phyloP scores from a whole-genome alignment of 73 alveolate genomes.

The Symbiodinium pilosum region DNA sequence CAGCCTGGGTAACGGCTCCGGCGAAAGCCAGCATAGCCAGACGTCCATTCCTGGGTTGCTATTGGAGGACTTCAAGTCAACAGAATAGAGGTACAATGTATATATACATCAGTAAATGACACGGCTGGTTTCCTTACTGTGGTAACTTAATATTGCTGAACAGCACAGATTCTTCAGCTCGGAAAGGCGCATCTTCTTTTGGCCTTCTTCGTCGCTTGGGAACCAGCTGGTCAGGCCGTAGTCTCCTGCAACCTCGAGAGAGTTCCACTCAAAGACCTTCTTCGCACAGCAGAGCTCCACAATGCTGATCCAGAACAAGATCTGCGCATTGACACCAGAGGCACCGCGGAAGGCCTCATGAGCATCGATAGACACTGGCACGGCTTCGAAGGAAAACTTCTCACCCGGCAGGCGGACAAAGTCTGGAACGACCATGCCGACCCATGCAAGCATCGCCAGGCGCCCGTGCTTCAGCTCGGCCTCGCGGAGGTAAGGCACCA shows the following conservation, averaged over 20 bases:
- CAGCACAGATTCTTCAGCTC: constrained; percentile 91
- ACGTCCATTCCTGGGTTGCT: no score
- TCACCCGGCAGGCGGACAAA: constrained; percentile 77
- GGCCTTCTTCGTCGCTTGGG: constrained; percentile 90
- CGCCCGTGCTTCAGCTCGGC: constrained; percentile 94
- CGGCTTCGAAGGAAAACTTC: constrained; percentile 88
- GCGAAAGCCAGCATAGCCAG: constrained; percentile 87
- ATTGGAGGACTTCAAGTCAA: no score
- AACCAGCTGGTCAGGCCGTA: constrained; percentile 68
- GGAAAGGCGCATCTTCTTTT: constrained; percentile 88
- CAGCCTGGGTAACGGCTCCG: constrained; percentile 84
- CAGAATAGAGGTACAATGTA: no score
- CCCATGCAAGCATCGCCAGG: constrained; percentile 92
- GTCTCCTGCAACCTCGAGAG: constrained; percentile 78
- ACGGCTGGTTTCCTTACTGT: no score
- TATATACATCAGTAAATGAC: no score
- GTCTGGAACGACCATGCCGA: constrained; percentile 87
- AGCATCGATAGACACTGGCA: constrained; percentile 70
- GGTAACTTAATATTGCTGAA: no score
- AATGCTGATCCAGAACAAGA: constrained; percentile 69
- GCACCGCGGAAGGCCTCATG: constrained; percentile 68
- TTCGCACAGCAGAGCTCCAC: constrained; percentile 93
- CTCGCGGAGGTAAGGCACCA: constrained; percentile 90
- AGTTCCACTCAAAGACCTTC: constrained; percentile 94
- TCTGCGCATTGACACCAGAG: constrained; percentile 66